A percentile compares a stretch with the other conserved stretches of the same genome.
Conservation (phyloP, 352 stramenopile species). For the Phytophthora nicotianae region DNA sequence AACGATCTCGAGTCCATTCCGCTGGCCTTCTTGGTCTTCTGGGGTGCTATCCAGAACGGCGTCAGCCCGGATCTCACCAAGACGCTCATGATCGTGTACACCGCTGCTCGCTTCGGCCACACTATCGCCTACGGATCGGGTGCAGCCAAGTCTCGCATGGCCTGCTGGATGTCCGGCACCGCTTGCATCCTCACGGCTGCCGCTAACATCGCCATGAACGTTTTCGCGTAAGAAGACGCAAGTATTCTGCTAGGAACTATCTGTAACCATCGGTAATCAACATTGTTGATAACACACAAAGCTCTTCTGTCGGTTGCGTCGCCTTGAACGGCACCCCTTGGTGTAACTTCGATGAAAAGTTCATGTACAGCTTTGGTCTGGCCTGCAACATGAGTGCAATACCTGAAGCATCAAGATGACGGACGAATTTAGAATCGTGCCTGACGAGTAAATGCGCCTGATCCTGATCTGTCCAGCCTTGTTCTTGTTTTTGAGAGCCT, state of each 20-base stretch:
- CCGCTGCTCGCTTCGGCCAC: slow-evolving; percentile 43
- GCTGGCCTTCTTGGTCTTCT: slow-evolving; percentile 50
- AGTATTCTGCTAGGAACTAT: neutral
- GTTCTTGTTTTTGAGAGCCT: neutral
- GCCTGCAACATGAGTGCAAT: too few species aligned
- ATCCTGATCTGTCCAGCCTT: neutral
- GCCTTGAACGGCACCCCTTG: too few species aligned
- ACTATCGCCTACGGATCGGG: slow-evolving; percentile 45
- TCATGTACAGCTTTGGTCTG: neutral
- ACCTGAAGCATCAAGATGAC: neutral
- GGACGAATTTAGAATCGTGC: neutral
- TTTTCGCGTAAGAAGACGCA: slow-evolving; percentile 11
- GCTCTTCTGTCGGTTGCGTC: too few species aligned
- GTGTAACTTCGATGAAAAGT: neutral
- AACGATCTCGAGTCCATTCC: slow-evolving; percentile 71
- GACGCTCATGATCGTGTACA: slow-evolving; percentile 46
- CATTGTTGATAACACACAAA: neutral
- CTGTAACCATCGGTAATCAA: neutral
- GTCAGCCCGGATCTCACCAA: slow-evolving; percentile 42
- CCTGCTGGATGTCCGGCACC: slow-evolving; percentile 34
- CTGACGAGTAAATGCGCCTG: neutral
- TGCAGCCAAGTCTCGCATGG: slow-evolving; percentile 32
- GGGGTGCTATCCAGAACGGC: slow-evolving; percentile 41
- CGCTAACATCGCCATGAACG: slow-evolving; percentile 26
- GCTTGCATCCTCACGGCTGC: slow-evolving; percentile 28